Evolutionary conservation across 2,329 filamentous ascomycete genomes (phyloP).

Genomic region (Ophiosphaerella korrae): DNA sequence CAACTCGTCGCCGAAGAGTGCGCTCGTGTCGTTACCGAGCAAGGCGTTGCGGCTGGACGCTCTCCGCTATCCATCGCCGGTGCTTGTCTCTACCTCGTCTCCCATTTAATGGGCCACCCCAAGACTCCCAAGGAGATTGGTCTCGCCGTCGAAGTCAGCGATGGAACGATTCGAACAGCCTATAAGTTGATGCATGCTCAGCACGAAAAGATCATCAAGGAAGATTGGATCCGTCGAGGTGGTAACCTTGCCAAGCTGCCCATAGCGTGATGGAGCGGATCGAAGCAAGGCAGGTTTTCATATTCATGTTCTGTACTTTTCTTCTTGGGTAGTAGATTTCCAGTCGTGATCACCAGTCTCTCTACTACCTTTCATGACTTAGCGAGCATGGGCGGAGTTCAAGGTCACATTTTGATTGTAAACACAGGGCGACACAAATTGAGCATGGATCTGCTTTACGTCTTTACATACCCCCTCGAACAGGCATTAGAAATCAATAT

Average conservation of each 20-base stretch:
- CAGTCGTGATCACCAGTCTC: neutral
- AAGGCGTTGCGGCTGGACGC: constrained; percentile 84
- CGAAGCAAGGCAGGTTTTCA: neutral
- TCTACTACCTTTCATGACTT: neutral
- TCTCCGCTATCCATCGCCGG: constrained; percentile 93
- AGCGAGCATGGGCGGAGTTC: constrained; percentile 19
- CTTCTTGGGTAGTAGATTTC: neutral
- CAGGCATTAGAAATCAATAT: constrained; percentile 1
- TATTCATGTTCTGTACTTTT: neutral
- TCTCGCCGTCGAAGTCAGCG: constrained; percentile 83
- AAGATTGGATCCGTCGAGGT: constrained; percentile 74
- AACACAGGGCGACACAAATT: neutral
- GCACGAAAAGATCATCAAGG: constrained; percentile 73
- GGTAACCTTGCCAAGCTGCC: constrained; percentile 76
- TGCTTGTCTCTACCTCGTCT: constrained; percentile 96
- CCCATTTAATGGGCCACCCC: constrained; percentile 79
- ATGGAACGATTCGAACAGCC: constrained; percentile 94
- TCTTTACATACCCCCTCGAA: constrained; percentile 15
- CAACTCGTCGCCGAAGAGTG: constrained; percentile 80
- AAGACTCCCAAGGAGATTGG: constrained; percentile 88
- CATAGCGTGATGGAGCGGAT: constrained; percentile 44
- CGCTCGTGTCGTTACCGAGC: constrained; percentile 75
- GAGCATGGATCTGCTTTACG: constrained; percentile 1
- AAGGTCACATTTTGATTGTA: neutral
- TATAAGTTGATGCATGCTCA: constrained; percentile 86